Conservation (phyloP, 805 yeast species). For the Starmerella tilneyi region DNA sequence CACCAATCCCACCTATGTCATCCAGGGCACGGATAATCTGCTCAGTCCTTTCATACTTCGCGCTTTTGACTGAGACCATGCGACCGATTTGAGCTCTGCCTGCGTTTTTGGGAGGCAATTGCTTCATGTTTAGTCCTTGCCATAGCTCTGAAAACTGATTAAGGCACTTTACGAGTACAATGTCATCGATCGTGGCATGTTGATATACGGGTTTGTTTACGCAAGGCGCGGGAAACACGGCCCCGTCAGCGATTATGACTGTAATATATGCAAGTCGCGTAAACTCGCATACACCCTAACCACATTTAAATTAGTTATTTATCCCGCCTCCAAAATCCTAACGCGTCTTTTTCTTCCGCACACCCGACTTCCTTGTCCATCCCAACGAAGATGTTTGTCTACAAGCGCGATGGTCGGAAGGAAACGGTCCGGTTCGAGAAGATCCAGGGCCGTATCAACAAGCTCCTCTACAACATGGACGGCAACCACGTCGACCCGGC, state of each 20-base stretch:
- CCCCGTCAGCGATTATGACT: slow-evolving; percentile 1
- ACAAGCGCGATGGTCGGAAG: slow-evolving; percentile 85
- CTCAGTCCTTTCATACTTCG: too few relatives aligned
- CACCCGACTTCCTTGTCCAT: background rate
- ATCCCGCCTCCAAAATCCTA: slow-evolving; percentile 10
- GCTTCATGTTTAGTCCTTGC: background rate
- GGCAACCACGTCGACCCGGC: slow-evolving; percentile 88
- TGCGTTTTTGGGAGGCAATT: too few relatives aligned
- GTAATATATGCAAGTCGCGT: slow-evolving; percentile 8
- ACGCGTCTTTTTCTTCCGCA: slow-evolving; percentile 4
- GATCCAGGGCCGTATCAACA: slow-evolving; percentile 88
- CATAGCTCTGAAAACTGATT: background rate
- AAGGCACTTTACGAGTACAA: background rate
- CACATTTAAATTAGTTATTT: slow-evolving; percentile 20
- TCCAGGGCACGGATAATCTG: slow-evolving; percentile 1
- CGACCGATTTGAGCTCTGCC: too few relatives aligned
- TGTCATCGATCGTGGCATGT: background rate
- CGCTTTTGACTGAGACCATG: too few relatives aligned
- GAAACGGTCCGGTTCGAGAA: slow-evolving; percentile 94
- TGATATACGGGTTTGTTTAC: background rate
- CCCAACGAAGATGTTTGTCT: slow-evolving; percentile 57
- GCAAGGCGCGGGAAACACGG: slow-evolving; percentile 2
- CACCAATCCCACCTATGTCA: too few relatives aligned
- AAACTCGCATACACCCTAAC: slow-evolving; percentile 13
- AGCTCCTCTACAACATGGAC: slow-evolving; percentile 90